These are phyloP conservation scores for Alternaria brassicae DNA, from an alignment of 2,329 filamentous ascomycete genomes.

Conservation along the genomic window DNA sequence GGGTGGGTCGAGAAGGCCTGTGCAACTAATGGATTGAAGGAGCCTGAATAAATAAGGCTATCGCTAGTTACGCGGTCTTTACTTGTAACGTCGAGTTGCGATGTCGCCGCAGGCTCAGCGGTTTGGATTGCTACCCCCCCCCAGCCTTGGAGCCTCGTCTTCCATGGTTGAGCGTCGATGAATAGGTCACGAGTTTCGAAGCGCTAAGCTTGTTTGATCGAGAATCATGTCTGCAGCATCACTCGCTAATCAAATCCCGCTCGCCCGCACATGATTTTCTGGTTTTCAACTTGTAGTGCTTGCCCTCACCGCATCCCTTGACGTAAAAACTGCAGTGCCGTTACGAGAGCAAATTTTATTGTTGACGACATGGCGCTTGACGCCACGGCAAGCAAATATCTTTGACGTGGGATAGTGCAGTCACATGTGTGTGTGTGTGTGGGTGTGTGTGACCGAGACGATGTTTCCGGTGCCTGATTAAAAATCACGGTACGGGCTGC, in stretches of 20 bases:
- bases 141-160: neutral
- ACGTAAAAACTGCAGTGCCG: slow-evolving; percentile 1
- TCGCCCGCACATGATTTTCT: neutral
- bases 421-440: no score
- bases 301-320: slow-evolving; percentile 11
- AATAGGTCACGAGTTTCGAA: neutral
- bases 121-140: neutral
- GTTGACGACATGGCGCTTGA: slow-evolving; percentile 1
- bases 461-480: slow-evolving; percentile 13
- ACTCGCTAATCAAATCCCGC: neutral
- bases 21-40: neutral
- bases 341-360: neutral
- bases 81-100: neutral
- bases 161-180: neutral
- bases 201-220: neutral
- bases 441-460: slow-evolving; percentile 5
- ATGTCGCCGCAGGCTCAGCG: neutral
- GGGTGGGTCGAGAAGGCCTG: neutral
- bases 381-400: slow-evolving; percentile 12
- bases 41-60: neutral
- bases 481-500: slow-evolving; percentile 4
- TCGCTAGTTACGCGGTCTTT: neutral
- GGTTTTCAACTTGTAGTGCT: neutral
- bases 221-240: neutral
- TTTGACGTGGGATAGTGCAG: slow-evolving; percentile 2